Evolutionary conservation across 352 stramenopile species (phyloP).

Genomic region (Globisporangium middletonii): DNA sequence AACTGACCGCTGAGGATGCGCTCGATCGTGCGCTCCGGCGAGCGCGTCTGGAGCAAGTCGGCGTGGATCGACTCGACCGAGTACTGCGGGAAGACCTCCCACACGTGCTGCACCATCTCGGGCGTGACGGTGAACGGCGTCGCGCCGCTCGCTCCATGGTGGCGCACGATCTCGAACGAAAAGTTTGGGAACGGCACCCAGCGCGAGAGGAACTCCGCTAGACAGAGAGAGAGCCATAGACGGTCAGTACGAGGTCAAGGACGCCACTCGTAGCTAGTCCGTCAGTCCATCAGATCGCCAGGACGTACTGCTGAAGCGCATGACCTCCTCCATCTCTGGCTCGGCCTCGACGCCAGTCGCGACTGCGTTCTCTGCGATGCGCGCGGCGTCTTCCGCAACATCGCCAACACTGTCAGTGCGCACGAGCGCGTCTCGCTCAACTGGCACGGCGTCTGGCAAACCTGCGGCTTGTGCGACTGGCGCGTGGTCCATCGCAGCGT

Average conservation of each 20-base stretch:
- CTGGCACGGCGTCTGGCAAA: not conserved
- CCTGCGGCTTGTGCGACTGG: not conserved
- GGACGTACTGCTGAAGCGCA: constrained; percentile 74
- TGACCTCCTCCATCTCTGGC: constrained; percentile 38
- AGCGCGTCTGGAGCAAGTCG: constrained; percentile 51
- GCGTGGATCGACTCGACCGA: constrained; percentile 43
- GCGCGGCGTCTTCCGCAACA: not conserved
- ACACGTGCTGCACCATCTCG: constrained; percentile 70
- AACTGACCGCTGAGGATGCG: constrained; percentile 55
- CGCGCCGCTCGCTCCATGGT: constrained; percentile 18
- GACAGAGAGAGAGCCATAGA: constrained; percentile 8
- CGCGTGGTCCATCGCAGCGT: not conserved
- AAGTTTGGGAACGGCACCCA: constrained; percentile 70
- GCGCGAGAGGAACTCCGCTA: constrained; percentile 62
- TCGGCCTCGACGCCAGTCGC: not conserved
- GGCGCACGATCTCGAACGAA: constrained; percentile 72
- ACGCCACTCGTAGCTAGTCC: constrained; percentile 2
- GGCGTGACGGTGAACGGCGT: constrained; percentile 46
- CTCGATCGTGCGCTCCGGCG: constrained; percentile 65
- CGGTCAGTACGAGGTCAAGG: not conserved
- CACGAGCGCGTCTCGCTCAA: constrained; percentile 1
- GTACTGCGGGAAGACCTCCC: constrained; percentile 73
- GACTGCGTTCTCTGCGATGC: not conserved
- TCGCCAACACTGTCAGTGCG: not conserved
- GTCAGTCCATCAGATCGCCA: not conserved